These are phyloP conservation scores for Eucalyptus cladocalyx DNA, from an alignment of 345 rosid genomes.

Conservation along the genomic window DNA sequence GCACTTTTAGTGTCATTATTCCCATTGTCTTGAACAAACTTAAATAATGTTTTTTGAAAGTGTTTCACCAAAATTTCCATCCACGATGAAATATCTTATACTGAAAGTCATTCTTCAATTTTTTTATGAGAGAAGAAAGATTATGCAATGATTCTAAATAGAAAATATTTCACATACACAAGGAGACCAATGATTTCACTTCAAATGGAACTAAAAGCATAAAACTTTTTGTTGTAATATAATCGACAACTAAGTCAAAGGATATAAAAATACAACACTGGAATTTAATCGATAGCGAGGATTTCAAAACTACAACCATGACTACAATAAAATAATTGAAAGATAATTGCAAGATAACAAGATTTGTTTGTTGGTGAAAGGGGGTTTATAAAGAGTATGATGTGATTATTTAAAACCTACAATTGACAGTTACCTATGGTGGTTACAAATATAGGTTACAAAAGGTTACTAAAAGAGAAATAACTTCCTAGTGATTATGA, in stretches of 20 bases:
- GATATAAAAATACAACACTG: background rate
- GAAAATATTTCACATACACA: background rate
- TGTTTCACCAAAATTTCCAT: background rate
- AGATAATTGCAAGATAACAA: background rate
- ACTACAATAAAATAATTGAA: background rate
- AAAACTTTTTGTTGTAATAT: rapidly evolving
- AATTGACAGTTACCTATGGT: too few relatives aligned
- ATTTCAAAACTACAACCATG: background rate
- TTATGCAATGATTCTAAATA: background rate
- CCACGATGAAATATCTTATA: background rate
- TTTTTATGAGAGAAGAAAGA: background rate
- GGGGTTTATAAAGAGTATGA: background rate
- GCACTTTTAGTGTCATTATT: background rate
- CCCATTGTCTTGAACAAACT: background rate
- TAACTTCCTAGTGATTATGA: background rate
- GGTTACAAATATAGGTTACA: background rate
- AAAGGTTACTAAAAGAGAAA: background rate
- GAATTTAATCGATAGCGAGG: background rate
- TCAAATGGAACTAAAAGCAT: background rate
- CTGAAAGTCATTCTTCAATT: rapidly evolving
- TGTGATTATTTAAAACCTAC: background rate
- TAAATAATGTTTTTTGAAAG: background rate
- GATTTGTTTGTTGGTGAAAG: background rate
- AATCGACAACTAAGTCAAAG: background rate
- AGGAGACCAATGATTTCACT: background rate